Evolutionary conservation across 345 rosid genomes (phyloP).

Genomic region (Citrus mangshanensis): DNA sequence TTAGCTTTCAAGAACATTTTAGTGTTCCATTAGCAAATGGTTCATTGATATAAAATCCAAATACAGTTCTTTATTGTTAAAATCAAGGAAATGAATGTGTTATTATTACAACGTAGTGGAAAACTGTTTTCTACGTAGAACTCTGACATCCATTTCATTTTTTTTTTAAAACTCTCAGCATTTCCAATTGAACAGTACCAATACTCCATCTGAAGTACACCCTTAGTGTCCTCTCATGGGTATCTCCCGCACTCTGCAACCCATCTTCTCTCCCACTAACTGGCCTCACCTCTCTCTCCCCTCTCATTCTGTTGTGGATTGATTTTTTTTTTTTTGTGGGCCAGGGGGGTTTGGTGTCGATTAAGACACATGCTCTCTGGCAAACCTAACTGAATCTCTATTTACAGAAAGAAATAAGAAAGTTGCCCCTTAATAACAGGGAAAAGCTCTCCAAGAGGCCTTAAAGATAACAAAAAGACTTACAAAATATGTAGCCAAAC

Average conservation of each 20-base stretch:
- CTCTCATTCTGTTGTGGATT: not conserved
- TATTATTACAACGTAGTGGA: not conserved
- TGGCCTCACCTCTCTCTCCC: not conserved
- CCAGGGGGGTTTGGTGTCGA: too few relatives aligned
- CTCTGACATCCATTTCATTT: not conserved
- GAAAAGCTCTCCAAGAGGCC: not conserved
- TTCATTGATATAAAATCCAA: not conserved
- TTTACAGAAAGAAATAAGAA: not conserved
- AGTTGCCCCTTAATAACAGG: not conserved
- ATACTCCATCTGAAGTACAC: not conserved
- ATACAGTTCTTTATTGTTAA: not conserved
- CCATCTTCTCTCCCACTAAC: not conserved
- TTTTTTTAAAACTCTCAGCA: not conserved
- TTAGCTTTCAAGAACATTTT: not conserved
- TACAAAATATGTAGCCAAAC: not conserved
- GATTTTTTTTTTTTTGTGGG: too few relatives aligned
- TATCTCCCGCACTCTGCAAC: not conserved
- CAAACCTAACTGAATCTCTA: not conserved
- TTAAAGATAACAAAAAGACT: not conserved
- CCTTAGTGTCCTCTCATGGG: not conserved
- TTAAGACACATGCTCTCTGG: not conserved
- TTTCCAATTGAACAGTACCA: not conserved
- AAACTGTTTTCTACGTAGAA: not conserved
- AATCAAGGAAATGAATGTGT: not conserved
- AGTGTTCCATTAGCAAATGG: not conserved